Evolutionary conservation across 805 yeast species (phyloP).

Genomic region (Myxozyma mucilagina): DNA sequence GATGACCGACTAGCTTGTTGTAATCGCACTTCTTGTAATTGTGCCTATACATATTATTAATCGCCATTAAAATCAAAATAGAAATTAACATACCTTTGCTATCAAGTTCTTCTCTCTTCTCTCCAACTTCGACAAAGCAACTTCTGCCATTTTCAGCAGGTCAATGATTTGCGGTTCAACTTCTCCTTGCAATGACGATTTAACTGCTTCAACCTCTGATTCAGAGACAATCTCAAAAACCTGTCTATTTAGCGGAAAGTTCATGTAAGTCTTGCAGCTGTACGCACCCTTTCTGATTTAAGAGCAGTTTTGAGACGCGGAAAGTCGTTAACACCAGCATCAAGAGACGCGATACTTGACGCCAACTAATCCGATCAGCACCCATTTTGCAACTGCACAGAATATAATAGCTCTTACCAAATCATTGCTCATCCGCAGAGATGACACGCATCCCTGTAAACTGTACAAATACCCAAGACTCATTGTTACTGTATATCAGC

Average conservation of each 20-base stretch:
- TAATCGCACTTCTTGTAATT: conserved; percentile 37
- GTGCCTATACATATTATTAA: conserved; percentile 23
- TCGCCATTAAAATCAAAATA: background rate
- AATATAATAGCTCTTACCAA: conserved; percentile 11
- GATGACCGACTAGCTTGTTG: conserved; percentile 17
- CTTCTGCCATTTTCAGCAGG: conserved; percentile 33
- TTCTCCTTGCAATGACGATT: conserved; percentile 33
- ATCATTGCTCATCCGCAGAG: conserved; percentile 20
- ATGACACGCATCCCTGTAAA: conserved; percentile 31
- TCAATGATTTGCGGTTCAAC: conserved; percentile 37
- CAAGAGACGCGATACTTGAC: conserved; percentile 24
- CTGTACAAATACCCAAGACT: conserved; percentile 26
- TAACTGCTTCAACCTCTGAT: conserved; percentile 33
- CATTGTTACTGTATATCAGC: conserved; percentile 2
- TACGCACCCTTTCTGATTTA: conserved; percentile 26
- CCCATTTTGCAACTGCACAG: too few species aligned
- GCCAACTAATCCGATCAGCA: conserved; percentile 6
- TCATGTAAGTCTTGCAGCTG: background rate
- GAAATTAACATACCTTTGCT: conserved; percentile 20
- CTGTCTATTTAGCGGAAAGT: background rate
- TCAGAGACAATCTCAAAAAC: conserved; percentile 39
- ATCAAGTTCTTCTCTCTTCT: conserved; percentile 34
- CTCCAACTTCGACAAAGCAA: conserved; percentile 34
- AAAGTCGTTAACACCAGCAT: conserved; percentile 29
- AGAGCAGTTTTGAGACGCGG: conserved; percentile 33